Base-by-base conservation (phyloP, 805 yeast genomes). In the Trichomonascus vanleenenianus region DNA sequence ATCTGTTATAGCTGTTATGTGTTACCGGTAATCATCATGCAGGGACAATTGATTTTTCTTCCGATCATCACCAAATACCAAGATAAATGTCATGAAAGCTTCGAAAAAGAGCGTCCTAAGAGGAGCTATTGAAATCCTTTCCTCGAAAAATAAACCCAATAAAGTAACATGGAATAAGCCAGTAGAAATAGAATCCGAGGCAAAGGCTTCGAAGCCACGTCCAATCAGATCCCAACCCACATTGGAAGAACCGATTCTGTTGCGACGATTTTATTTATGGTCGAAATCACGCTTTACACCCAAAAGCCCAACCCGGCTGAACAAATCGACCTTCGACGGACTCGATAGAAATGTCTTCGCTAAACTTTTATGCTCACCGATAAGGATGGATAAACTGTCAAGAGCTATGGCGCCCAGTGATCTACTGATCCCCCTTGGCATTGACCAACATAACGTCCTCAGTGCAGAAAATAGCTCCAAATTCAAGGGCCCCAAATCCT, bases 391-490 rank as follows among this genome's bases (percentile, higher is more conserved):
- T 12, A 53, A 63, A 10, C 34, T 58, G 0, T 56, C 72, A 0
- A 58, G 71, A 33, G 46, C 62, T 0, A 61, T 62, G 9, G 50
- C 68, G 3, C 79, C 79, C 0, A 57, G 65, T 22, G 67, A 66
- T 8, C 46, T 72, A 6, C 50, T 74, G 39, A 47, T 64, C 1
- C 68, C 65, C 16, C 42, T 72, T 36, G 60, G 65, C 30, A 35
- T 56, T 10, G 57, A 46, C 30, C 47, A 46, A 10, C 2, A 40
- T n/a, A 31, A n/a, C 30, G 6, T n/a, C 7, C 18, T 14, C 11
- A 36, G 30, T 7, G 39, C n/a, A 8, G 25, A 25, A 2, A 9
- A 20, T 3, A 15, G 32, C 10, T 18, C n/a, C 15, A 12, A 9
- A 2, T 18, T 20, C 16, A 20, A 5, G 15, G 40, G 40, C 8